Percentiles rank a stretch among this genome's conserved stretches.
These are phyloP conservation scores for Polyporus arcularius DNA, from an alignment of 768 basidiomycete genomes.

Conservation along the genomic window DNA sequence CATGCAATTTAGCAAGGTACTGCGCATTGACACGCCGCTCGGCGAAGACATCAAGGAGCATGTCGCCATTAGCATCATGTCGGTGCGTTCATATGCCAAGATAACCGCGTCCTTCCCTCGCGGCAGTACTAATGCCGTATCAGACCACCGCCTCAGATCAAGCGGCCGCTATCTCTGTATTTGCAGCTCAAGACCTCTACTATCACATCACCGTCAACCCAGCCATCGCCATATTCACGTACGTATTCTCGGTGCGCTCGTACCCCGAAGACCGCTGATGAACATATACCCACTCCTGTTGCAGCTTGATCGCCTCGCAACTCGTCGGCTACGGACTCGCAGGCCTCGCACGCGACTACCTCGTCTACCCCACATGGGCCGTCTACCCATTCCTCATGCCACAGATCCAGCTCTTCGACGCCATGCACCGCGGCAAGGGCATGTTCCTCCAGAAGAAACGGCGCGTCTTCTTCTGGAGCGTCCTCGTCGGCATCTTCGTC, in stretches of 20 bases:
- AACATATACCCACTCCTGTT: too few relatives aligned
- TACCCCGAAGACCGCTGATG: not conserved
- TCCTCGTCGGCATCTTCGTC: slow-evolving; percentile 40
- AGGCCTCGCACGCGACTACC: slow-evolving; percentile 47
- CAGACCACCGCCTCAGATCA: slow-evolving; percentile 26
- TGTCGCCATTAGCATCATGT: slow-evolving; percentile 33
- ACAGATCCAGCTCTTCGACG: slow-evolving; percentile 44
- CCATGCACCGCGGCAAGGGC: slow-evolving; percentile 43
- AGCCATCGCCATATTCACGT: slow-evolving; percentile 36
- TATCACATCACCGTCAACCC: slow-evolving; percentile 38
- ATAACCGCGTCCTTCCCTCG: too few relatives aligned
- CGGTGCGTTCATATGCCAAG: not conserved
- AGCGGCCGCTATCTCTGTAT: slow-evolving; percentile 28
- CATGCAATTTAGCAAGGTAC: not conserved
- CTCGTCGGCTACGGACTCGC: slow-evolving; percentile 33
- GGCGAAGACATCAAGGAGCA: slow-evolving; percentile 39
- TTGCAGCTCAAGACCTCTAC: slow-evolving; percentile 30
- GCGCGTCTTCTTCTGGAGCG: slow-evolving; percentile 35
- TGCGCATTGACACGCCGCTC: not conserved
- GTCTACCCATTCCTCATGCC: slow-evolving; percentile 45
- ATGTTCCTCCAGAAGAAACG: slow-evolving; percentile 37
- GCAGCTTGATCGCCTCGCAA: slow-evolving; percentile 28
- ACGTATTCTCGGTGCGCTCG: not conserved
- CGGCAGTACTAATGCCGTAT: too few relatives aligned
- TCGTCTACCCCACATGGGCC: slow-evolving; percentile 51